phyloP scores from a whole-genome alignment of 2,329 filamentous ascomycete genomes.

The Ambrosiella cleistominuta region DNA sequence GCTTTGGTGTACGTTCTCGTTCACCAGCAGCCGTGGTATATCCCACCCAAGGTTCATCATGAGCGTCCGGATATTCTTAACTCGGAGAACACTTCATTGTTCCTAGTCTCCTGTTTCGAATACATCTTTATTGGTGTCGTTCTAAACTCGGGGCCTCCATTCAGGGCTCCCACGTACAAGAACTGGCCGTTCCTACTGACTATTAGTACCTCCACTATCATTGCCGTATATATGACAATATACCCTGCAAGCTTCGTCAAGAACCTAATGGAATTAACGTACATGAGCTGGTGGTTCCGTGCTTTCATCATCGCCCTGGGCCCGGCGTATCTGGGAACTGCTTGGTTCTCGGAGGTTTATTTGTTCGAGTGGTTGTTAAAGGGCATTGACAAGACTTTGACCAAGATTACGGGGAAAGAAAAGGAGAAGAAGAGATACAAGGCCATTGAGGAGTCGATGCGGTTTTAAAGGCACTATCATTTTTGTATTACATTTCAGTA shows the following conservation, averaged over 20 bases:
- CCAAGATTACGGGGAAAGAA: conserved; percentile 35
- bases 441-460: conserved; percentile 44
- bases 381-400: conserved; percentile 43
- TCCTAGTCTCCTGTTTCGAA: conserved; percentile 81
- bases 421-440: conserved; percentile 88
- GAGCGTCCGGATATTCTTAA: conserved; percentile 77
- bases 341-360: conserved; percentile 55
- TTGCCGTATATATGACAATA: conserved; percentile 68
- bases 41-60: conserved; percentile 57
- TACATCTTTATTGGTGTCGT: conserved; percentile 85
- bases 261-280: conserved; percentile 70
- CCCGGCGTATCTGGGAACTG: conserved; percentile 45
- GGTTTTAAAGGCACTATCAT: not conserved
- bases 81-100: conserved; percentile 82
- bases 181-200: conserved; percentile 79
- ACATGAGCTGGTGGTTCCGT: conserved; percentile 55
- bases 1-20: conserved; percentile 57
- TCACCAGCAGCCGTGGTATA: conserved; percentile 61
- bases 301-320: conserved; percentile 55
- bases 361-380: conserved; percentile 54
- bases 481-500: no score
- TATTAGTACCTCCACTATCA: conserved; percentile 46
- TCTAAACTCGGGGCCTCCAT: conserved; percentile 78
- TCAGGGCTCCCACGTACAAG: conserved; percentile 58
- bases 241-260: conserved; percentile 51